Conservation (phyloP, 192 early-diverging fungal species). For the Physocladia obscura region DNA sequence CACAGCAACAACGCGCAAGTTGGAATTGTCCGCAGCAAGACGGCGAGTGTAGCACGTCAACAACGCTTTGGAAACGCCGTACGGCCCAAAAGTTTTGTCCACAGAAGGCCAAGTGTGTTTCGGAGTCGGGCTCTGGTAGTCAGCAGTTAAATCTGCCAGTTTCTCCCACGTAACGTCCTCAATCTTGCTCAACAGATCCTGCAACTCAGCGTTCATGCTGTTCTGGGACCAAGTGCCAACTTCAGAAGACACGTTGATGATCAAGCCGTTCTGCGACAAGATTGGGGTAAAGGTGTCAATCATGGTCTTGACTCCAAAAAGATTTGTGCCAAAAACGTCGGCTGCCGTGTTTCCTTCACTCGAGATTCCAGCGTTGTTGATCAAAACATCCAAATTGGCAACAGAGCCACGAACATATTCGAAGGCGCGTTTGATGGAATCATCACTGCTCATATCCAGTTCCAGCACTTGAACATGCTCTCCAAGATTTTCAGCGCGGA, state of each 20-base stretch:
- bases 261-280: not conserved
- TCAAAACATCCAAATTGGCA: constrained; percentile 6
- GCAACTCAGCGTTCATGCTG: not conserved
- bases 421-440: not conserved
- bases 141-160: not conserved
- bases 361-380: constrained; percentile 23
- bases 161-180: not conserved
- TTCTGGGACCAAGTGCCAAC: constrained; percentile 3
- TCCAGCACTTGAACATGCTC: constrained; percentile 1
- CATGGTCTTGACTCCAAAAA: not conserved
- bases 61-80: constrained; percentile 5
- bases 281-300: constrained; percentile 7
- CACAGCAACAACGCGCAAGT: not conserved
- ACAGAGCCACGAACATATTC: not conserved
- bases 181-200: not conserved
- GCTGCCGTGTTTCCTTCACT: no score
- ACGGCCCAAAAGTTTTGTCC: not conserved
- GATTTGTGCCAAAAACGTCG: not conserved
- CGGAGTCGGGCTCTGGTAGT: not conserved
- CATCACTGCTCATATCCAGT: not conserved
- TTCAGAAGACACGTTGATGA: constrained; percentile 12
- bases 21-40: not conserved
- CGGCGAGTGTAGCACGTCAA: not conserved
- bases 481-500: not conserved
- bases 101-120: not conserved